phyloP scores from a whole-genome alignment of 306 rosid genomes.

The Sicyos baderoa region DNA sequence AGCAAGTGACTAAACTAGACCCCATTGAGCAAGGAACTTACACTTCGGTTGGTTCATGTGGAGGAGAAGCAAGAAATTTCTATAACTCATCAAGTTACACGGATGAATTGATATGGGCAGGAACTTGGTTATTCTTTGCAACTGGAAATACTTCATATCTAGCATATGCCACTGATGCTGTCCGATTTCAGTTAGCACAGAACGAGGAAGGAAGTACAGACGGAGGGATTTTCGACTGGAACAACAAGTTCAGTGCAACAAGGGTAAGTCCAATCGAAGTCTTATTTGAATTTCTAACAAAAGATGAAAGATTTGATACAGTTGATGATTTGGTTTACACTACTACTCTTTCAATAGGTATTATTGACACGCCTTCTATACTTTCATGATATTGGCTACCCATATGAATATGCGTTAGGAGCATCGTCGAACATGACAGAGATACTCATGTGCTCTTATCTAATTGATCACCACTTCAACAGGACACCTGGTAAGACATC shows the following conservation, averaged over 20 bases:
- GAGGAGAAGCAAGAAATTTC: slow-evolving; percentile 52
- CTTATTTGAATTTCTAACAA: neutral
- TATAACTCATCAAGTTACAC: slow-evolving; percentile 49
- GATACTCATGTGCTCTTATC: slow-evolving; percentile 52
- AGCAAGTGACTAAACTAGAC: slow-evolving; percentile 31
- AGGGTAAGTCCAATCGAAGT: slow-evolving; percentile 32
- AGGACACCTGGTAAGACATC: slow-evolving; percentile 45
- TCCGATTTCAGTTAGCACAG: slow-evolving; percentile 32
- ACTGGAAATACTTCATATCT: slow-evolving; percentile 43
- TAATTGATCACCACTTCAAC: slow-evolving; percentile 32
- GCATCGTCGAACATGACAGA: slow-evolving; percentile 42
- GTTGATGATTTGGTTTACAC: neutral
- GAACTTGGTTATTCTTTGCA: slow-evolving; percentile 68
- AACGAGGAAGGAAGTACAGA: slow-evolving; percentile 37
- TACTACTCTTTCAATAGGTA: slow-evolving; percentile 31
- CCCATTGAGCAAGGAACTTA: slow-evolving; percentile 48
- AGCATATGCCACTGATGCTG: slow-evolving; percentile 35
- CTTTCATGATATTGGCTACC: slow-evolving; percentile 61
- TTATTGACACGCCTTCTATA: slow-evolving; percentile 51
- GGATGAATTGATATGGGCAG: slow-evolving; percentile 84
- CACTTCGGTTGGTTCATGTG: slow-evolving; percentile 44
- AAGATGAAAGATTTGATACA: neutral
- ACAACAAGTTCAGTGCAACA: slow-evolving; percentile 59
- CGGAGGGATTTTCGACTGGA: slow-evolving; percentile 51
- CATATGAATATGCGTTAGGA: slow-evolving; percentile 37